phyloP scores from a whole-genome alignment of 768 basidiomycete genomes.

The Panaeolus papilionaceus region DNA sequence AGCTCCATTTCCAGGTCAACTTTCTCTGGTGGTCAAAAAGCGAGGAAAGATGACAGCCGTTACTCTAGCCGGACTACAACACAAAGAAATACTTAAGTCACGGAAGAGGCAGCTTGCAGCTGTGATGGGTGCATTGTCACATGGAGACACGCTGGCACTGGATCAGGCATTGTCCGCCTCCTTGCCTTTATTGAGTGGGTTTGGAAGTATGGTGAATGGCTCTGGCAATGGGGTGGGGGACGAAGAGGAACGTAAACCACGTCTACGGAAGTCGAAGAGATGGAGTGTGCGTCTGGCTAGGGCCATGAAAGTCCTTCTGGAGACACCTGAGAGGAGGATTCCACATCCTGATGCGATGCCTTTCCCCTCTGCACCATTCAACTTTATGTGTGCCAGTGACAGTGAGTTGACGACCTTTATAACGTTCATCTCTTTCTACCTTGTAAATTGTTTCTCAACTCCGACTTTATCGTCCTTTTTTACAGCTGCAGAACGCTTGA shows the following conservation, averaged over 20 bases:
- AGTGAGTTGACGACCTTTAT: conserved; percentile 62
- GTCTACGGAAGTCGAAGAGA: conserved; percentile 63
- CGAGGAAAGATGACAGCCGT: conserved; percentile 60
- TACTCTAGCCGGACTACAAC: conserved; percentile 72
- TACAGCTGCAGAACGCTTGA: conserved; percentile 74
- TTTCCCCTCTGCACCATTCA: conserved; percentile 62
- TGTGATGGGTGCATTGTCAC: conserved; percentile 70
- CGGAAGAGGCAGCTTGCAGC: conserved; percentile 75
- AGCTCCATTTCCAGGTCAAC: conserved; percentile 32
- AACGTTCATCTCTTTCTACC: too few species aligned
- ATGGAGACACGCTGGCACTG: conserved; percentile 73
- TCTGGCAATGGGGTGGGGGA: conserved; percentile 22
- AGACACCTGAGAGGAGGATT: conserved; percentile 37
- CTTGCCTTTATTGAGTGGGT: conserved; percentile 28
- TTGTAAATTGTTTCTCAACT: too few species aligned
- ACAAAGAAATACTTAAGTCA: conserved; percentile 74
- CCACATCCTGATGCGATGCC: conserved; percentile 49
- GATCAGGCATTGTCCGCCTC: conserved; percentile 77
- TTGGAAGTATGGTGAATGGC: conserved; percentile 20
- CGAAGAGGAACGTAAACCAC: conserved; percentile 29
- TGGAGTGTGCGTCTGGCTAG: conserved; percentile 53
- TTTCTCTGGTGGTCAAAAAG: conserved; percentile 28
- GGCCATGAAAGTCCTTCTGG: conserved; percentile 47
- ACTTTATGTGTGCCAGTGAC: conserved; percentile 64
- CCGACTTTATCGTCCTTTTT: conserved; percentile 22